A percentile compares a stretch with the other conserved stretches of the same genome.
Conservation (phyloP, 2,329 filamentous ascomycete species). For the Fusarium sublunatum region DNA sequence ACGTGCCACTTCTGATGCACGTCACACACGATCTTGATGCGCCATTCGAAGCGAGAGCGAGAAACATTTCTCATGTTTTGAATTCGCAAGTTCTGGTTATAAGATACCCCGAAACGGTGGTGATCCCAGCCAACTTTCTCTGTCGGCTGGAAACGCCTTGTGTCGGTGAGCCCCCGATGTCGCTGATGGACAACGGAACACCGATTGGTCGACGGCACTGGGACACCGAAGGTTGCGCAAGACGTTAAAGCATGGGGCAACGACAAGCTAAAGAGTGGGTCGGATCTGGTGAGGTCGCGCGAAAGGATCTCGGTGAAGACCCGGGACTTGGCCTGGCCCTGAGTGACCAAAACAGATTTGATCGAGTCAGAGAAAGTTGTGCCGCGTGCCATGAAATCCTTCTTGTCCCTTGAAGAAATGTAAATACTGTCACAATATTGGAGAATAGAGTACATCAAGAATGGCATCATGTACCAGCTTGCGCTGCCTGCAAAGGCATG, state of each 20-base stretch:
- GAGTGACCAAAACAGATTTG: slow-evolving; percentile 3
- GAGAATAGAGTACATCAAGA: slow-evolving; percentile 11
- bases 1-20: slow-evolving; percentile 3
- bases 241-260: too few relatives aligned
- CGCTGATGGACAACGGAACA: slow-evolving; percentile 9
- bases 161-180: slow-evolving; percentile 31
- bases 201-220: slow-evolving; percentile 12
- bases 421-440: slow-evolving; percentile 5
- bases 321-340: slow-evolving; percentile 21
- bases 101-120: neutral
- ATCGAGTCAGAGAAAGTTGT: slow-evolving; percentile 6
- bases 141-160: slow-evolving; percentile 35
- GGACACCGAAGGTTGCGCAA: too few relatives aligned
- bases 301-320: slow-evolving; percentile 43
- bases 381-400: slow-evolving; percentile 21
- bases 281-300: slow-evolving; percentile 39
- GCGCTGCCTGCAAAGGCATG: slow-evolving; percentile 8
- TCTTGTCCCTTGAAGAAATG: neutral
- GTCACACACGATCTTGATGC: neutral
- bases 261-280: slow-evolving; percentile 18
- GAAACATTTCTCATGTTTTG: too few relatives aligned
- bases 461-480: slow-evolving; percentile 38
- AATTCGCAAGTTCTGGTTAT: neutral
- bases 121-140: slow-evolving; percentile 4
- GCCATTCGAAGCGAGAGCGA: neutral